Percentiles rank a stretch among this genome's conserved stretches.
These are phyloP conservation scores for Aspergillus vadensis DNA, from an alignment of 2,329 filamentous ascomycete genomes.

Conservation along the genomic window DNA sequence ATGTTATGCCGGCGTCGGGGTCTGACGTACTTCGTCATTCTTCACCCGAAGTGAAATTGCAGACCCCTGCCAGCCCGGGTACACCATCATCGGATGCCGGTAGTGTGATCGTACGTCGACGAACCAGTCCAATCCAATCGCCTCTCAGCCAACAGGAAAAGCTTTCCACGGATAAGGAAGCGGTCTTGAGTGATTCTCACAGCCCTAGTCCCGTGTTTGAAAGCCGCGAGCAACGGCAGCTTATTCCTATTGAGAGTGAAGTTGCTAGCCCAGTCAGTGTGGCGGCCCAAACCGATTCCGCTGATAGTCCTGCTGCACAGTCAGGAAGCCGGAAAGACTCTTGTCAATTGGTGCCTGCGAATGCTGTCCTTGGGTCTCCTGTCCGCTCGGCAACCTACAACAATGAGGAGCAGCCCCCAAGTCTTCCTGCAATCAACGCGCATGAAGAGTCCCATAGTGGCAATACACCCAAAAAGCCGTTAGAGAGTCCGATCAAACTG, in stretches of 20 bases:
- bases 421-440: not conserved
- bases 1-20: not conserved
- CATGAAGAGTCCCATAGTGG: constrained; percentile 13
- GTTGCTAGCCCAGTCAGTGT: not conserved
- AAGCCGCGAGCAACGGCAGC: not conserved
- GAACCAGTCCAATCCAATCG: not conserved
- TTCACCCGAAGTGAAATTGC: not conserved
- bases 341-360: not conserved
- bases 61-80: constrained; percentile 4
- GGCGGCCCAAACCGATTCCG: not conserved
- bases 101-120: constrained; percentile 10
- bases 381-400: not conserved
- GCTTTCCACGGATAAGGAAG: not conserved
- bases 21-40: not conserved
- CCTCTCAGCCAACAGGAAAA: not conserved
- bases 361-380: not conserved
- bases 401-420: not conserved
- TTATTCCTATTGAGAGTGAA: not conserved
- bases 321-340: not conserved
- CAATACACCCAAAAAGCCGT: constrained; percentile 24
- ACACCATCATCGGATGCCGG: constrained; percentile 3
- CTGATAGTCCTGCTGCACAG: not conserved
- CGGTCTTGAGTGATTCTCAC: not conserved
- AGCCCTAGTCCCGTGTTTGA: not conserved
- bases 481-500: constrained; percentile 39